Evolutionary conservation across 345 rosid species (phyloP).

Genomic region (Aurinia saxatilis): DNA sequence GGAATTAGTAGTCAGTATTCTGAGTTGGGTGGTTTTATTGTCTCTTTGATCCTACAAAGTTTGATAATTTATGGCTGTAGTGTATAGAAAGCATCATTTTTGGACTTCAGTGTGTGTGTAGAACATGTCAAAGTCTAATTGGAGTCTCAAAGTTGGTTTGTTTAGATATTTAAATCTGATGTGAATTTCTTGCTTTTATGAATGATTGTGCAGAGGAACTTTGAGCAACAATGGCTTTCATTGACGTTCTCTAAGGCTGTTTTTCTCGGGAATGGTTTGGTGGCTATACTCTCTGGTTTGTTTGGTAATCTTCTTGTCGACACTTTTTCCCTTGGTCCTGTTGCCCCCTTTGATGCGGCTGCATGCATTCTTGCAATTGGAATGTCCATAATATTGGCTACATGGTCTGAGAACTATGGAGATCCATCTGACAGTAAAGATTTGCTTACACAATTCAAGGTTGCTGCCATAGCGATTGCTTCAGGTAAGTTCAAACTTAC

Average conservation of each 20-base stretch:
- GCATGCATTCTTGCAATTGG: slow-evolving; percentile 82
- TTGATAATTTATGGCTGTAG: too few relatives aligned
- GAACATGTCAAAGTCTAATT: too few relatives aligned
- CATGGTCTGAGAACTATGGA: slow-evolving; percentile 80
- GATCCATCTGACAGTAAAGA: slow-evolving; percentile 79
- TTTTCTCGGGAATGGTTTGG: slow-evolving; percentile 86
- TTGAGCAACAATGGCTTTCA: slow-evolving; percentile 83
- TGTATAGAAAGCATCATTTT: too few relatives aligned
- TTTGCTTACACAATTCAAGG: slow-evolving; percentile 74
- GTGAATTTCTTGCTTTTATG: neutral
- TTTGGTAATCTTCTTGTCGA: slow-evolving; percentile 76
- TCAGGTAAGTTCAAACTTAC: slow-evolving; percentile 45
- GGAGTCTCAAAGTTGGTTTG: too few relatives aligned
- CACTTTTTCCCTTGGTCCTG: slow-evolving; percentile 68
- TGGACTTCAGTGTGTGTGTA: too few relatives aligned
- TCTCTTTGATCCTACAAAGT: too few relatives aligned
- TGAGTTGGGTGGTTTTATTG: too few relatives aligned
- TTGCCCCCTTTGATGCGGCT: slow-evolving; percentile 92
- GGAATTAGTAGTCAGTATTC: too few relatives aligned
- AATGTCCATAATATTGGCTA: slow-evolving; percentile 64
- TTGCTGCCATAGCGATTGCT: slow-evolving; percentile 78
- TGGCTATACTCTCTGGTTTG: slow-evolving; percentile 73
- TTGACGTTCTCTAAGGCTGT: slow-evolving; percentile 84
- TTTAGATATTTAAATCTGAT: neutral
- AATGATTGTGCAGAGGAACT: slow-evolving; percentile 51